Evolutionary conservation across 1,284 basidiomycete genomes (phyloP), one percentile per base, ranked within the genome.

Genomic region (Heterobasidion irregulare): DNA sequence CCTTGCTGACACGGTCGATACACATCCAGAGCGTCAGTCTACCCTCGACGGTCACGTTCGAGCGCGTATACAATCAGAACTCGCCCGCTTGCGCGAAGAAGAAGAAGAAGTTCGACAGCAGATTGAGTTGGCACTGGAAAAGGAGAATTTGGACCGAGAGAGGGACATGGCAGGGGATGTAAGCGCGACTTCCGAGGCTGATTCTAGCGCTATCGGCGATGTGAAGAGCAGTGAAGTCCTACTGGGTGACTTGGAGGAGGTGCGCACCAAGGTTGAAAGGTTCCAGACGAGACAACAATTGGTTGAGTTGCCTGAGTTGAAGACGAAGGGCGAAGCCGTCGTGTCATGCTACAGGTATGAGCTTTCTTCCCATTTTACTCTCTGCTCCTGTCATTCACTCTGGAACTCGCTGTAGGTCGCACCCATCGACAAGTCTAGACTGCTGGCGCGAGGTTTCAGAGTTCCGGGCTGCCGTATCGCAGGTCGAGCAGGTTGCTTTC

Each of bases 131-230:
- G 86, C 84, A 3, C 72, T 92, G 43, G 86, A 90, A 72, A 86
- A 83, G 70, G 89, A 92, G 72, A 92, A 91, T 67, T 67, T 91
- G 49, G 85, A 90, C 68, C 76, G 77, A 56, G 89, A 91, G 69
- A 75, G 72, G 59, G 65, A 65, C 36, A 75, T 79, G 73, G 75
- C 76, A 7, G 77, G 75, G 45, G 73, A 72, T 41, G 65, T 64
- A 57, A 69, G 64, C 43, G 63, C 54, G 15, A 51, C 55, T 9
- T 59, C 57, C 36, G 64, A 61, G 2, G 44, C 12, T 32, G 72
- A 70, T 35, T 68, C 63, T 34, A 57, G 59, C 9, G 59, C 66
- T 15, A 67, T 71, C 16, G 81, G 77, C 19, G 72, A 75, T 36
- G 66, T 83, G 50, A 83, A 77, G 65, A 84, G 79, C 62, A 84